phyloP scores from a whole-genome alignment of 2,329 filamentous ascomycete species.

The Cytospora chrysosperma region DNA sequence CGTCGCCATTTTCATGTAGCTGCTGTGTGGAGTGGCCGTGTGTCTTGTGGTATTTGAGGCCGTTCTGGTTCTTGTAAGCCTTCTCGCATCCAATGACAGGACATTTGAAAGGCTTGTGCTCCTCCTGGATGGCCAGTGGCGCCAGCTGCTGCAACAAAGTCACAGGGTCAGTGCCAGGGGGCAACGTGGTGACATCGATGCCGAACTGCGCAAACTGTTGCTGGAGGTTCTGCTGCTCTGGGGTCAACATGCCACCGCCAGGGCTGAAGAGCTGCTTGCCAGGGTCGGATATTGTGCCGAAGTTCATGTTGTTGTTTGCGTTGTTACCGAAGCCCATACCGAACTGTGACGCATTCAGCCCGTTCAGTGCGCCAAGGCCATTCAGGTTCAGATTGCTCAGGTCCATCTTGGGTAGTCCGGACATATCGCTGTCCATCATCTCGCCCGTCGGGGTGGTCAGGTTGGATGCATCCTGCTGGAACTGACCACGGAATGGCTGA shows the following conservation, averaged over 20 bases:
- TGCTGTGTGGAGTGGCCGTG: slow-evolving; percentile 97
- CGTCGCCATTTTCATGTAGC: slow-evolving; percentile 93
- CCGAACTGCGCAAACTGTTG: slow-evolving; percentile 71
- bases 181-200: slow-evolving; percentile 72
- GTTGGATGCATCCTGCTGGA: slow-evolving; percentile 37
- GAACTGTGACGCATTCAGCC: slow-evolving; percentile 43
- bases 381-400: slow-evolving; percentile 59
- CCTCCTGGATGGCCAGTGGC: slow-evolving; percentile 71
- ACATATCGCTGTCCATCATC: slow-evolving; percentile 73
- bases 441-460: slow-evolving; percentile 55
- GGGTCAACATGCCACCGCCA: slow-evolving; percentile 67
- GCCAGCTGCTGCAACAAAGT: slow-evolving; percentile 56
- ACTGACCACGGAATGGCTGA: slow-evolving; percentile 64
- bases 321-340: slow-evolving; percentile 54
- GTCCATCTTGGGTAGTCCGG: slow-evolving; percentile 57
- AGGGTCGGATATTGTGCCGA: slow-evolving; percentile 79
- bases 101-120: slow-evolving; percentile 96
- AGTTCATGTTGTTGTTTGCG: slow-evolving; percentile 44
- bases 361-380: slow-evolving; percentile 33
- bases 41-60: slow-evolving; percentile 82
- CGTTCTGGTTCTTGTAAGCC: slow-evolving; percentile 99
- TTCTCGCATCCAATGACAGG: slow-evolving; percentile 98
- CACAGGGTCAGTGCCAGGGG: slow-evolving; percentile 70
- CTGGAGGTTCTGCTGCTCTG: slow-evolving; percentile 61
- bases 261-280: slow-evolving; percentile 91